Conservation (phyloP, 495 filamentous ascomycete species). For the Penicillium pancosmium region DNA sequence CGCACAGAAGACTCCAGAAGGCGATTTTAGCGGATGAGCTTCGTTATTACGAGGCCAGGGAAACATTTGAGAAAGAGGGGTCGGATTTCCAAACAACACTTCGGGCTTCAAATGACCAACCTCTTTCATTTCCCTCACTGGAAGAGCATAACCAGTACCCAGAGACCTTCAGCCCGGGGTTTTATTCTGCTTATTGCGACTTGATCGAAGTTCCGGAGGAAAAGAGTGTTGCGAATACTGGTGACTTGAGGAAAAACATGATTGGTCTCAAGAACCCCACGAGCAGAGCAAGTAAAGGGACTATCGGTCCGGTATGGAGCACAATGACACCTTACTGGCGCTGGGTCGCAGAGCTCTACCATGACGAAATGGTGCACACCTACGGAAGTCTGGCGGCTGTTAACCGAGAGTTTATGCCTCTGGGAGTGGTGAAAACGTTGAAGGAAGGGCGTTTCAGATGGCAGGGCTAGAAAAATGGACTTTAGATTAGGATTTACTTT, state of each 20-base stretch:
- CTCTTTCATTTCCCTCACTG: slow-evolving; percentile 52
- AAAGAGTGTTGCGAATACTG: slow-evolving; percentile 33
- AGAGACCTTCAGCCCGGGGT: slow-evolving; percentile 45
- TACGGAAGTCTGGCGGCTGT: slow-evolving; percentile 68
- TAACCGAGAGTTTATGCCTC: slow-evolving; percentile 60
- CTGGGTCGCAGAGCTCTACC: slow-evolving; percentile 64
- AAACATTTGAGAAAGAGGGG: slow-evolving; percentile 43
- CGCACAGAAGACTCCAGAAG: slow-evolving; percentile 20
- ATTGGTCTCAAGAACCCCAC: slow-evolving; percentile 23
- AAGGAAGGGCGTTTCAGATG: slow-evolving; percentile 61
- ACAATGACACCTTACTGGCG: slow-evolving; percentile 61
- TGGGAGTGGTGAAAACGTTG: slow-evolving; percentile 67
- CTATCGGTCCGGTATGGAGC: slow-evolving; percentile 34
- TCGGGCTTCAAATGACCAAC: slow-evolving; percentile 24
- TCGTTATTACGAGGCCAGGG: slow-evolving; percentile 49
- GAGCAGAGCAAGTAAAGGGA: slow-evolving; percentile 12
- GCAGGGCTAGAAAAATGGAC: slow-evolving; percentile 43
- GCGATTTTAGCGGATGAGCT: slow-evolving; percentile 7
- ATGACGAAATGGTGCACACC: slow-evolving; percentile 56
- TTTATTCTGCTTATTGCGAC: slow-evolving; percentile 37
- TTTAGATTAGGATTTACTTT: neutral
- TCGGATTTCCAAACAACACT: slow-evolving; percentile 2
- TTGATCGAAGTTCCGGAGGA: slow-evolving; percentile 44
- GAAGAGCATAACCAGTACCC: slow-evolving; percentile 55
- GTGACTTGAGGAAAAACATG: slow-evolving; percentile 28